A percentile compares a stretch with the other conserved stretches of the same genome.
These are phyloP conservation scores for Platanthera zijinensis DNA, from an alignment of 106 monocot genomes.

Conservation along the genomic window DNA sequence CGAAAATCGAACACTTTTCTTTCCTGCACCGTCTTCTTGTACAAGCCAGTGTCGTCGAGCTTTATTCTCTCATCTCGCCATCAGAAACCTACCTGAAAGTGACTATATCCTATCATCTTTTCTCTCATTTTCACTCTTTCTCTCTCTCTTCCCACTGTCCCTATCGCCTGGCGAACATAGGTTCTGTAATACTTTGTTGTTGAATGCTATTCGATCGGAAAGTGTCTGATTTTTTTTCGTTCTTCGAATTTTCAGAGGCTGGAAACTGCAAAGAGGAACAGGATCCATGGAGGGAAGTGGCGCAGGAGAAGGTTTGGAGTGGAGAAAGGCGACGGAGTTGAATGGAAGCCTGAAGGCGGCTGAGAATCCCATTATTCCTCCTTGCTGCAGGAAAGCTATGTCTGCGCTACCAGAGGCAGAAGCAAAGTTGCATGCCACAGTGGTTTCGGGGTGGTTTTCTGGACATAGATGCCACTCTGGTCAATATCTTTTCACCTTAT, in stretches of 20 bases:
- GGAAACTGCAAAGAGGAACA: conserved; percentile 24
- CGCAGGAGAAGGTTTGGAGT: conserved; percentile 9
- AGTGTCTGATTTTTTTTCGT: neutral
- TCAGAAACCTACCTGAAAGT: conserved; percentile 1
- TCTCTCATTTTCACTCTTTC: neutral
- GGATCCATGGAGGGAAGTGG: conserved; percentile 39
- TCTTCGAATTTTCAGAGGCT: conserved; percentile 9
- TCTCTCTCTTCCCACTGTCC: neutral
- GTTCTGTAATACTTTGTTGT: neutral
- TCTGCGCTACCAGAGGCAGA: conserved; percentile 28
- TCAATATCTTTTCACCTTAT: conserved; percentile 5
- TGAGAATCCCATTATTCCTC: conserved; percentile 19
- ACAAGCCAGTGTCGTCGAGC: neutral
- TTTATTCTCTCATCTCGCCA: neutral
- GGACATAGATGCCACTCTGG: conserved; percentile 15
- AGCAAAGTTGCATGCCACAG: conserved; percentile 44
- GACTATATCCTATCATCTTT: neutral
- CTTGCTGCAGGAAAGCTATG: conserved; percentile 50
- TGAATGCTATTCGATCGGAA: neutral
- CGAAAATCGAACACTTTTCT: neutral
- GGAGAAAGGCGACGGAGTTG: conserved; percentile 5
- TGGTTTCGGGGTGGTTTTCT: conserved; percentile 60
- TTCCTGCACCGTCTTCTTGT: neutral
- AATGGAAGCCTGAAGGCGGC: conserved; percentile 6
- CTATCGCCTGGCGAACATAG: neutral